Conservation (phyloP, 2,329 filamentous ascomycete species). For the Paecilomyces sp. region DNA sequence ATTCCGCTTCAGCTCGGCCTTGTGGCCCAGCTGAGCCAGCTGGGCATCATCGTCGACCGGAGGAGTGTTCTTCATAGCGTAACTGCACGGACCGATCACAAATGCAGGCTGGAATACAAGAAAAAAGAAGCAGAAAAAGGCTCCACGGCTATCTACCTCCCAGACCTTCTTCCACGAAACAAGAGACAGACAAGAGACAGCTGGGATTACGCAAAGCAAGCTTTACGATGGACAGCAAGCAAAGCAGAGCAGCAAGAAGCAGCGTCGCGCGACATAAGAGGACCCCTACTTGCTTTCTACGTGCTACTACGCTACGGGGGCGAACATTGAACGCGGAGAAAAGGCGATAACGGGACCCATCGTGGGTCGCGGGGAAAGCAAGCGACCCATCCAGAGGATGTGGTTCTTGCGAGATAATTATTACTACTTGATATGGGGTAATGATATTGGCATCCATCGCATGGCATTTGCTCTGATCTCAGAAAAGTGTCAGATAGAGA, state of each 20-base stretch:
- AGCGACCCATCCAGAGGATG: background rate
- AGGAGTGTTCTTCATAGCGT: slow-evolving; percentile 11
- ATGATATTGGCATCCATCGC: background rate
- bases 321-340: background rate
- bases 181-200: background rate
- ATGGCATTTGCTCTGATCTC: background rate
- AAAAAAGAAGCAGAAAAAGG: background rate
- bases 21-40: slow-evolving; percentile 51
- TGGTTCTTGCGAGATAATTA: background rate
- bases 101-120: background rate
- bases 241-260: background rate
- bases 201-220: background rate
- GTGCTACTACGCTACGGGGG: background rate
- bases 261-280: background rate
- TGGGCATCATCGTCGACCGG: slow-evolving; percentile 39
- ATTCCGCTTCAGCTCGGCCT: slow-evolving; percentile 51
- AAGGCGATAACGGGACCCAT: background rate
- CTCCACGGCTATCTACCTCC: background rate
- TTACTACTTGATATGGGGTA: background rate
- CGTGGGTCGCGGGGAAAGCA: background rate
- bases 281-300: background rate
- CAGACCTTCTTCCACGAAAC: background rate
- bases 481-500: background rate
- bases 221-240: too few species aligned
- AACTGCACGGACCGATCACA: background rate